Evolutionary conservation across 345 rosid genomes (phyloP).

Genomic region (Pistacia atlantica): DNA sequence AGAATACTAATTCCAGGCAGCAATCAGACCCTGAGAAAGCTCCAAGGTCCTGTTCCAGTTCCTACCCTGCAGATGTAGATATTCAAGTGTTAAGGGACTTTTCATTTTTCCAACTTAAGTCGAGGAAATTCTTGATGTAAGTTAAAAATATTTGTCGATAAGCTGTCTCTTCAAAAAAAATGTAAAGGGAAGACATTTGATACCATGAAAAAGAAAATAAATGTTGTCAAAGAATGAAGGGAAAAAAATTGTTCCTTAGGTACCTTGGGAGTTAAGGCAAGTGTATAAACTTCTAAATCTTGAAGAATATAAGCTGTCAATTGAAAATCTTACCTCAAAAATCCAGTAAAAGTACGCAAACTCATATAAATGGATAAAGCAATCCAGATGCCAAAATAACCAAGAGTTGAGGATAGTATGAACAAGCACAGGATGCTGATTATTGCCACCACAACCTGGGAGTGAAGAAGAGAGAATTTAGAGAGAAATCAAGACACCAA

Average conservation of each 20-base stretch:
- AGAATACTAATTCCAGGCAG: background rate
- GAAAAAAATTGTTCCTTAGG: background rate
- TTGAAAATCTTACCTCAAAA: constrained; percentile 35
- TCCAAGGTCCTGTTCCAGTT: constrained; percentile 47
- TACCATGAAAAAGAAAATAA: background rate
- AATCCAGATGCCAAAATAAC: constrained; percentile 47
- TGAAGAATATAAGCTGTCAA: background rate
- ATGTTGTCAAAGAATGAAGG: background rate
- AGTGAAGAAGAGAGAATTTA: background rate
- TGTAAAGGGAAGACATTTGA: background rate
- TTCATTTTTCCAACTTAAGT: background rate
- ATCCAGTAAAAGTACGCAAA: constrained; percentile 38
- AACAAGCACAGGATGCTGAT: constrained; percentile 34
- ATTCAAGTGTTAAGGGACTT: background rate
- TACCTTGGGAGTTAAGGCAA: background rate
- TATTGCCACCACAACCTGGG: constrained; percentile 41
- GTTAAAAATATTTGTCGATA: background rate
- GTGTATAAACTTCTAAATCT: background rate
- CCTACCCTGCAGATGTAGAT: constrained; percentile 36
- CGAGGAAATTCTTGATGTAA: background rate
- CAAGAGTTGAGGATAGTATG: constrained; percentile 31
- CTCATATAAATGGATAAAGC: constrained; percentile 42
- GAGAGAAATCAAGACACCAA: background rate
- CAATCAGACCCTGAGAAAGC: constrained; percentile 32
- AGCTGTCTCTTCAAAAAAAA: background rate